phyloP scores from a whole-genome alignment of 139 green algal species.

The Yamagishiella unicocca region DNA sequence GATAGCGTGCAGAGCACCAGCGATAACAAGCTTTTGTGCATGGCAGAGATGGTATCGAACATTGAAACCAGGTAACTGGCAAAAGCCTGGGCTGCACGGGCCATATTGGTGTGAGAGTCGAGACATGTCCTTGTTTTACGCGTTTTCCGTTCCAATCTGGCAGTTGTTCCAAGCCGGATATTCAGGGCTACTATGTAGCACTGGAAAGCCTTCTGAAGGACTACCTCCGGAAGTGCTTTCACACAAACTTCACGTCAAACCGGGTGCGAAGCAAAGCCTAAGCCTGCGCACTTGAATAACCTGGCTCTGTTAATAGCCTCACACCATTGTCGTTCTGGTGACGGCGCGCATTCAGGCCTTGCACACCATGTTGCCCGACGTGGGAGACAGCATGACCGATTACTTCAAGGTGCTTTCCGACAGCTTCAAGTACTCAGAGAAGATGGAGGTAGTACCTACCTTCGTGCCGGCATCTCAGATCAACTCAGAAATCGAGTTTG shows the following conservation, averaged over 20 bases:
- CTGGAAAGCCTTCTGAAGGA: conserved; percentile 46
- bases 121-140: not conserved
- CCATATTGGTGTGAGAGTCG: not conserved
- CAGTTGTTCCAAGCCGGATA: conserved; percentile 49
- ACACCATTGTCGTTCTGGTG: not conserved
- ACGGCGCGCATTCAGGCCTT: conserved; percentile 30
- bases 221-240: conserved; percentile 53
- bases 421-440: not conserved
- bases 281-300: too few relatives aligned
- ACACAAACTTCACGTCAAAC: conserved; percentile 51
- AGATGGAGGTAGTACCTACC: conserved; percentile 47
- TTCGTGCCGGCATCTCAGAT: conserved; percentile 46
- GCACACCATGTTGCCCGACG: conserved; percentile 52
- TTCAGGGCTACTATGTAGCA: conserved; percentile 37
- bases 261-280: conserved; percentile 1
- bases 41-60: conserved; percentile 57
- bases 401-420: conserved; percentile 34
- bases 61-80: conserved; percentile 55
- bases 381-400: not conserved
- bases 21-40: conserved; percentile 78
- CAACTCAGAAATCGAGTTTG: conserved; percentile 51
- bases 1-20: conserved; percentile 3
- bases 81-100: too few relatives aligned
- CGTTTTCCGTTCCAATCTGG: not conserved
- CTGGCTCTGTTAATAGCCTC: too few relatives aligned